Evolutionary conservation across 2,329 filamentous ascomycete species (phyloP).

Genomic region (Colletotrichum magnum): DNA sequence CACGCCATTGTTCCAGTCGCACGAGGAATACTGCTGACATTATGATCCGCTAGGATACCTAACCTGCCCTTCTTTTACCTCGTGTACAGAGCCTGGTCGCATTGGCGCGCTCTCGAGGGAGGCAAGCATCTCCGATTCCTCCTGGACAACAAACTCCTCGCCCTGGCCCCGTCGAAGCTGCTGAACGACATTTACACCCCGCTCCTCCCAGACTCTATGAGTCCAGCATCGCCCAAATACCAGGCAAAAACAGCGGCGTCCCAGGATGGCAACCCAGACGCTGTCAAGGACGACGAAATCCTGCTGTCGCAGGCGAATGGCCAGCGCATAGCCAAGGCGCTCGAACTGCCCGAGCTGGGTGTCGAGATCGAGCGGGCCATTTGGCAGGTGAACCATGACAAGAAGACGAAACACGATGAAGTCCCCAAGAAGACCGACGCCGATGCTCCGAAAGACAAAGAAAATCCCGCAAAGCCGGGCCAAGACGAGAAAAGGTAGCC

Average conservation of each 20-base stretch:
- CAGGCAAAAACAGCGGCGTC: conserved; percentile 29
- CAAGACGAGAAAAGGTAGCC: conserved; percentile 39
- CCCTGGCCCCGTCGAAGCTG: conserved; percentile 73
- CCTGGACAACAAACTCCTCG: conserved; percentile 79
- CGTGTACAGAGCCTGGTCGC: conserved; percentile 90
- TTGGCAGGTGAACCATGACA: conserved; percentile 75
- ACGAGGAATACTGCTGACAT: conserved; percentile 13
- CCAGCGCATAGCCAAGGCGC: conserved; percentile 69
- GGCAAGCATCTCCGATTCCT: conserved; percentile 89
- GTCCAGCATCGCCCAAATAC: conserved; percentile 48
- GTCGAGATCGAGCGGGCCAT: conserved; percentile 82
- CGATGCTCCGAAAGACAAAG: conserved; percentile 41
- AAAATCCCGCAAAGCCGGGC: conserved; percentile 27
- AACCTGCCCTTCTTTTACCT: conserved; percentile 99
- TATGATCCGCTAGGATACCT: conserved; percentile 73
- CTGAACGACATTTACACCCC: conserved; percentile 82
- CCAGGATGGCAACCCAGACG: conserved; percentile 44
- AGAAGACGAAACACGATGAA: conserved; percentile 56
- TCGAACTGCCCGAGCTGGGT: conserved; percentile 79
- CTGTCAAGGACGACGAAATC: conserved; percentile 50
- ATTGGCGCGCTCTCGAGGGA: conserved; percentile 88
- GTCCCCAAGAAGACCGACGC: conserved; percentile 34
- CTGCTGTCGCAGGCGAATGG: conserved; percentile 68
- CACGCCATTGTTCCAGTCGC: background rate
- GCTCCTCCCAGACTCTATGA: conserved; percentile 54